Percentiles rank a stretch among this genome's conserved stretches.
Conservation (phyloP, 2,329 filamentous ascomycete species). For the Sporothrix protearum region DNA sequence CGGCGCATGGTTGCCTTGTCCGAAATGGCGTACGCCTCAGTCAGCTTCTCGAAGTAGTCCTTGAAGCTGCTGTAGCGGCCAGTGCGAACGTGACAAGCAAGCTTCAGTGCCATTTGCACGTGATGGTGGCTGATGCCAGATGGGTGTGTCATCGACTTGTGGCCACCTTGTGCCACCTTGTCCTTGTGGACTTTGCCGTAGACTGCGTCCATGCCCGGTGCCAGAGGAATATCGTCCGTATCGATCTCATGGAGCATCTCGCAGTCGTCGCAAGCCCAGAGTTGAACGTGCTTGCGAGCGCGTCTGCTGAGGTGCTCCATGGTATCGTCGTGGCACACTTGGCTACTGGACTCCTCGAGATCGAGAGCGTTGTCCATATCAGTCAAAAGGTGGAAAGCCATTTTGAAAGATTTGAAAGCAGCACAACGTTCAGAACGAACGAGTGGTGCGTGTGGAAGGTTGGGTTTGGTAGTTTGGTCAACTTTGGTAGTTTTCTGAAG, state of each 20-base stretch:
- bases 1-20: not conserved
- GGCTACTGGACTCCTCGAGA: not conserved
- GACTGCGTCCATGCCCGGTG: not conserved
- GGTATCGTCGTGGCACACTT: not conserved
- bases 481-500: not conserved
- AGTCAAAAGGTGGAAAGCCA: slow-evolving; percentile 1
- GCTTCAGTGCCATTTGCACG: slow-evolving; percentile 14
- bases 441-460: not conserved
- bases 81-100: not conserved
- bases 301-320: not conserved
- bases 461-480: not conserved
- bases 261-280: slow-evolving; percentile 2
- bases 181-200: not conserved
- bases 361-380: not conserved
- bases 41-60: not conserved
- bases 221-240: slow-evolving; percentile 3
- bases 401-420: not conserved
- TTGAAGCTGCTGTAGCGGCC: not conserved
- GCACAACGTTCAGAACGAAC: not conserved
- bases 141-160: not conserved
- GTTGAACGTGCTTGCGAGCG: not conserved
- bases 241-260: not conserved
- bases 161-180: not conserved
- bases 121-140: slow-evolving; percentile 11
- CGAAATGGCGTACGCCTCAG: not conserved